phyloP scores from a whole-genome alignment of 1,284 basidiomycete genomes.

The Cryptococcus jaspeensis region DNA sequence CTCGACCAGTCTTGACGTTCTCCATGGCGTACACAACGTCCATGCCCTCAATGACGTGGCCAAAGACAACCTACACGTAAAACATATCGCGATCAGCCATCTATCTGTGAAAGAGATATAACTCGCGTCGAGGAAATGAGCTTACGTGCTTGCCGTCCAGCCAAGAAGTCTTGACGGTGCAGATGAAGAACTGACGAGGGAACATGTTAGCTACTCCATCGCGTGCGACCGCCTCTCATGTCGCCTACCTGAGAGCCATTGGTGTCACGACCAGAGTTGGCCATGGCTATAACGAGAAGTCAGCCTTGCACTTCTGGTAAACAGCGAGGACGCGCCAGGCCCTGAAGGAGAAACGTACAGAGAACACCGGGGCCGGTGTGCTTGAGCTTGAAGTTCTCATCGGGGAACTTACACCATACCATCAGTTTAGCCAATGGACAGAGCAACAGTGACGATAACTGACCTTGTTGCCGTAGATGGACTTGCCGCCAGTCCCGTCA shows the following conservation, averaged over 20 bases:
- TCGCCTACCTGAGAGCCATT: slow-evolving; percentile 45
- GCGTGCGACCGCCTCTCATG: too few species aligned
- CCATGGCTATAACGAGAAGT: slow-evolving; percentile 63
- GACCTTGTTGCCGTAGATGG: slow-evolving; percentile 58
- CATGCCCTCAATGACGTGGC: slow-evolving; percentile 85
- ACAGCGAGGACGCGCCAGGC: too few species aligned
- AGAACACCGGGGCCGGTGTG: slow-evolving; percentile 81
- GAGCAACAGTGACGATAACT: not conserved
- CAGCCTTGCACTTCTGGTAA: too few species aligned
- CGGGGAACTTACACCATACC: slow-evolving; percentile 54
- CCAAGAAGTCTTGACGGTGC: slow-evolving; percentile 74
- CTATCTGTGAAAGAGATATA: not conserved
- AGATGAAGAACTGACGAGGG: slow-evolving; percentile 59
- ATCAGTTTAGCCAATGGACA: slow-evolving; percentile 1
- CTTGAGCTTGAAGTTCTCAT: slow-evolving; percentile 85
- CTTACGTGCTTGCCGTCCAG: slow-evolving; percentile 52
- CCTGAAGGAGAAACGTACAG: slow-evolving; percentile 46
- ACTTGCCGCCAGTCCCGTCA: slow-evolving; percentile 64
- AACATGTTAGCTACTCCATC: not conserved
- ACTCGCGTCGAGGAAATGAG: not conserved
- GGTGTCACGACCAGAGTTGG: slow-evolving; percentile 66
- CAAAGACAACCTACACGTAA: slow-evolving; percentile 74
- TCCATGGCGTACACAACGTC: slow-evolving; percentile 74
- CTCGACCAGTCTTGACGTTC: slow-evolving; percentile 62
- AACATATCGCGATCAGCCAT: not conserved